phyloP scores from a whole-genome alignment of 164 flowering plant species.

The Echeveria elegans region DNA sequence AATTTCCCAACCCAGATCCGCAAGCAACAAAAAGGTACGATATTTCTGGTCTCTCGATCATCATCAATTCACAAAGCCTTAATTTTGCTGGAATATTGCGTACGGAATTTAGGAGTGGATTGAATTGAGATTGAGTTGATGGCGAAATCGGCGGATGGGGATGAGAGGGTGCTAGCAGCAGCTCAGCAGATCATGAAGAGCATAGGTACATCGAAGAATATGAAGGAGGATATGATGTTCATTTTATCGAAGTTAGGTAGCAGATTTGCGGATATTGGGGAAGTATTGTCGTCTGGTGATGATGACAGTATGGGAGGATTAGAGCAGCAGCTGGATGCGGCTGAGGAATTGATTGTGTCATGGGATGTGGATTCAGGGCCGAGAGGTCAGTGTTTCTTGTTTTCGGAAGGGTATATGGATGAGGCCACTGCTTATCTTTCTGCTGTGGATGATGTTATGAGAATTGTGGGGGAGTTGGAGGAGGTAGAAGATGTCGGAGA shows the following conservation, averaged over 20 bases:
- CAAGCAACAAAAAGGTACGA: neutral
- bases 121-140: constrained; percentile 3
- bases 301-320: constrained; percentile 6
- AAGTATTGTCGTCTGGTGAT: constrained; percentile 16
- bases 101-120: neutral
- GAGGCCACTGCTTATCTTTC: constrained; percentile 29
- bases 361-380: constrained; percentile 20
- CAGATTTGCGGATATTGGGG: constrained; percentile 37
- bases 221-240: constrained; percentile 48
- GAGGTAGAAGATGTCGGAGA: constrained; percentile 13
- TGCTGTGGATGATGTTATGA: constrained; percentile 40
- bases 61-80: neutral
- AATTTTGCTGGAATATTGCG: neutral
- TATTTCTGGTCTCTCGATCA: neutral
- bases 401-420: constrained; percentile 33
- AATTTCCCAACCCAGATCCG: neutral
- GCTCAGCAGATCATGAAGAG: constrained; percentile 56
- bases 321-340: constrained; percentile 22
- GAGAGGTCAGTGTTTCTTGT: constrained; percentile 10
- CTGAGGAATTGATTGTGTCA: constrained; percentile 32
- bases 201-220: constrained; percentile 37
- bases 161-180: constrained; percentile 52
- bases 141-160: constrained; percentile 35
- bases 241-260: constrained; percentile 54
- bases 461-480: constrained; percentile 28